Percentiles rank a stretch among this genome's conserved stretches.
Conservation (phyloP, 805 yeast species). For the Kodamaea jinghongensis region DNA sequence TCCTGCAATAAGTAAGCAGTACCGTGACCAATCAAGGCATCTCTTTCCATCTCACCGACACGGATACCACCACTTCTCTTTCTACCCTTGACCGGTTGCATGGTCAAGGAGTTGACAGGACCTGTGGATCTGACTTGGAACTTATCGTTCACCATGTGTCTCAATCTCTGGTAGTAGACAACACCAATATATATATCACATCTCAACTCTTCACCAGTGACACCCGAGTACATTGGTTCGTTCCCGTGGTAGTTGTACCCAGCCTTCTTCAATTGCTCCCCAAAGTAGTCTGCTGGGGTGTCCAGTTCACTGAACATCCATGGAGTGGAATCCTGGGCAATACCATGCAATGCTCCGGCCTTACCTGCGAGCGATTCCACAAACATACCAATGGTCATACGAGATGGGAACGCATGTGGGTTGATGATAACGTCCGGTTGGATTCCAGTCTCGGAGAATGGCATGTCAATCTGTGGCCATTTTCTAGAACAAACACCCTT, state of each 20-base stretch:
- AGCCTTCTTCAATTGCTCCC: conserved; percentile 81
- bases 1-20: conserved; percentile 93
- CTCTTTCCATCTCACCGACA: conserved; percentile 99
- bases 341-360: conserved; percentile 96
- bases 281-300: conserved; percentile 97
- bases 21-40: conserved; percentile 98
- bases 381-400: conserved; percentile 99
- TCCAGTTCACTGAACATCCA: conserved; percentile 90
- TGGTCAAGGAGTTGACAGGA: conserved; percentile 92
- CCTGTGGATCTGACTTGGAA: conserved; percentile 99
- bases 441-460: conserved; percentile 93
- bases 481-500: conserved; percentile 98
- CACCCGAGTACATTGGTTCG: conserved; percentile 99
- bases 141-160: conserved; percentile 99
- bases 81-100: conserved; percentile 99
- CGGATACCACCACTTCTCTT: conserved; percentile 99
- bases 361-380: conserved; percentile 98
- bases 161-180: conserved; percentile 94
- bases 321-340: conserved; percentile 96
- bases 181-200: conserved; percentile 96
- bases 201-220: conserved; percentile 94
- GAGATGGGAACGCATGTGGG: conserved; percentile 99
- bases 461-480: conserved; percentile 97
- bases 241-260: conserved; percentile 98
- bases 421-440: conserved; percentile 97